These are phyloP conservation scores for Quercus lobata DNA, from an alignment of 331 rosid genomes.

Conservation along the genomic window DNA sequence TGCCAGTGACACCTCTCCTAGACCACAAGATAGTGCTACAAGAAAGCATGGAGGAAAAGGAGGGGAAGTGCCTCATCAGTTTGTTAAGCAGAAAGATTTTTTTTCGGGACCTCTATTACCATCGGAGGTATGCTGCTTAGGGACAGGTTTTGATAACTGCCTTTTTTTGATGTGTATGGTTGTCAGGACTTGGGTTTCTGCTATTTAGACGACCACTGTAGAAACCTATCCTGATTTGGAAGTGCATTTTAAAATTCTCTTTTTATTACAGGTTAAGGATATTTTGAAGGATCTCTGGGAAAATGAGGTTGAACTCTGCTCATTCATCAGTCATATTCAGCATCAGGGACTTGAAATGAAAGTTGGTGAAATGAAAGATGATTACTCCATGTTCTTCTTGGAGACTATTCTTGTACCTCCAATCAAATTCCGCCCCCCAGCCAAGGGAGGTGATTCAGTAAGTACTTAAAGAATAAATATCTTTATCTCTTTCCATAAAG, in stretches of 20 bases:
- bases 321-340: slow-evolving; percentile 67
- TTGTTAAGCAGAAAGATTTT: slow-evolving; percentile 26
- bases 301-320: slow-evolving; percentile 63
- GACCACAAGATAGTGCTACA: slow-evolving; percentile 12
- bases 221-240: background rate
- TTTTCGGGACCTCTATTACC: slow-evolving; percentile 65
- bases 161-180: background rate
- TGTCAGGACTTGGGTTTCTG: background rate
- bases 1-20: slow-evolving; percentile 10
- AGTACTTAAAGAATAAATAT: slow-evolving; percentile 16
- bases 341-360: slow-evolving; percentile 57
- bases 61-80: slow-evolving; percentile 21
- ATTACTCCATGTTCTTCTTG: slow-evolving; percentile 77
- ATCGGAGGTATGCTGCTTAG: slow-evolving; percentile 51
- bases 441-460: slow-evolving; percentile 81
- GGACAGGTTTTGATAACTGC: slow-evolving; percentile 1
- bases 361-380: slow-evolving; percentile 66
- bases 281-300: slow-evolving; percentile 60
- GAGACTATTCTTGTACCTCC: slow-evolving; percentile 87
- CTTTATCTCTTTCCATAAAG: background rate
- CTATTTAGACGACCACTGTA: background rate
- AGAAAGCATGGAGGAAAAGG: slow-evolving; percentile 18
- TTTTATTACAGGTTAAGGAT: slow-evolving; percentile 50
- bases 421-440: slow-evolving; percentile 89
- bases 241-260: slow-evolving; percentile 7